phyloP scores from a whole-genome alignment of 805 yeast genomes.

The Yamadazyma insecticola region DNA sequence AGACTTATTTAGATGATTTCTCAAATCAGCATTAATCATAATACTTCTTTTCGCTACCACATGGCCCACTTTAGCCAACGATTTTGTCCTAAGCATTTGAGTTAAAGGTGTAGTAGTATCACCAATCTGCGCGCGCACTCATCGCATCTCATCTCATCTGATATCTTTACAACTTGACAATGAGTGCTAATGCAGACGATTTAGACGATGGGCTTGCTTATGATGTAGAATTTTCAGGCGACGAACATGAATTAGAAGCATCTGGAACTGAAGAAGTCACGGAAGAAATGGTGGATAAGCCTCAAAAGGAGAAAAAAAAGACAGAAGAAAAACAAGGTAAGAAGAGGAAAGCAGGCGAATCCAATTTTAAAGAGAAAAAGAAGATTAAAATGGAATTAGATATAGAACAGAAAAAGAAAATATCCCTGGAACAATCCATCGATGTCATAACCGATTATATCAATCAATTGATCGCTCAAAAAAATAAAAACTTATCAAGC shows the following conservation, averaged over 20 bases:
- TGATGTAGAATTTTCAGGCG: conserved; percentile 38
- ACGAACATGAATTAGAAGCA: conserved; percentile 18
- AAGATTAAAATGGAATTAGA: conserved; percentile 64
- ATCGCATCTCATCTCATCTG: conserved; percentile 6
- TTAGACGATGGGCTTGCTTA: conserved; percentile 76
- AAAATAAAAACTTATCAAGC: conserved; percentile 64
- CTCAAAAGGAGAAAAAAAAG: conserved; percentile 9
- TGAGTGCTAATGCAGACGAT: conserved; percentile 50
- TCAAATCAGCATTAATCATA: conserved; percentile 33
- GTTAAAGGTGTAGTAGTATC: too few species aligned
- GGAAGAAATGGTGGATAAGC: conserved; percentile 10
- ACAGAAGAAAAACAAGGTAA: conserved; percentile 2
- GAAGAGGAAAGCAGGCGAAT: conserved; percentile 19
- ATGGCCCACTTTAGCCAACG: too few species aligned
- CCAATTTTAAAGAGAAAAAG: conserved; percentile 60
- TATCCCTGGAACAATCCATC: conserved; percentile 50
- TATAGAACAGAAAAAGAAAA: conserved; percentile 47
- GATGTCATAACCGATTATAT: conserved; percentile 65
- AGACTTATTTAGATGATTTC: conserved; percentile 20
- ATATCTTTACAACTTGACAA: not conserved
- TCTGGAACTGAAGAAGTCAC: conserved; percentile 11
- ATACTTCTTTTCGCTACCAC: too few species aligned
- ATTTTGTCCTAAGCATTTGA: too few species aligned
- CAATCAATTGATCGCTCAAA: conserved; percentile 53
- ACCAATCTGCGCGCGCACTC: too few species aligned